phyloP scores from a whole-genome alignment of 139 green algal species.

The Haematococcus sp. region DNA sequence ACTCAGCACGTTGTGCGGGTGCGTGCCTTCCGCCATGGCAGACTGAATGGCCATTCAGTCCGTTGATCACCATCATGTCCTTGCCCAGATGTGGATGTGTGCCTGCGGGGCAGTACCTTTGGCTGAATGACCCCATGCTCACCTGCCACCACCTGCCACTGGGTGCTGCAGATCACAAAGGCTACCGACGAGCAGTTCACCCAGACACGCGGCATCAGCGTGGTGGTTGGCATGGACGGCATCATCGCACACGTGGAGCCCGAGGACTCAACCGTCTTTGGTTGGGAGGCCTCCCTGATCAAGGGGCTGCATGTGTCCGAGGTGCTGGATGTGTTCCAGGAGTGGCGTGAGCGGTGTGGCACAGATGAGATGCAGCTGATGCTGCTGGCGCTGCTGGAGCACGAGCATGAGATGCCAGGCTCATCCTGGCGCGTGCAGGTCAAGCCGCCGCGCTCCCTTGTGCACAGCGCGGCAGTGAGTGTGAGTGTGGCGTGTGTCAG shows the following conservation, averaged over 20 bases:
- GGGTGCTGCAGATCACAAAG: too few species aligned
- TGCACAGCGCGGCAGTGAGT: background rate
- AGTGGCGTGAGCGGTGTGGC: slow-evolving; percentile 19
- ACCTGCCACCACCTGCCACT: background rate
- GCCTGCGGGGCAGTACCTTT: background rate
- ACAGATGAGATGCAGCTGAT: slow-evolving; percentile 21
- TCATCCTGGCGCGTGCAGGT: slow-evolving; percentile 5
- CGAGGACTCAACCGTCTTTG: background rate
- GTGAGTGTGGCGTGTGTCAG: too few species aligned
- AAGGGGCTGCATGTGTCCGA: slow-evolving; percentile 15
- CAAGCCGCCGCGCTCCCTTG: background rate
- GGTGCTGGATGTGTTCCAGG: slow-evolving; percentile 22
- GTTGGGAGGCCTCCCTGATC: background rate
- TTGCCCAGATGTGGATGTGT: background rate
- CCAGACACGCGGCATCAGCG: background rate
- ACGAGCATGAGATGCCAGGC: slow-evolving; percentile 28
- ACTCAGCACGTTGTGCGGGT: slow-evolving; percentile 35
- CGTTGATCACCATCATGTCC: background rate
- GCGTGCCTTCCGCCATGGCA: background rate
- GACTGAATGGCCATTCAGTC: too few species aligned
- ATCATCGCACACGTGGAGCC: slow-evolving; percentile 1
- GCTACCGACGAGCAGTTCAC: too few species aligned
- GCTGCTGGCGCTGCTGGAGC: slow-evolving; percentile 29
- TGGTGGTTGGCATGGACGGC: background rate
- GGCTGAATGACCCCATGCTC: background rate